Evolutionary conservation across 169 alveolate genomes (phyloP).

Genomic region (Eimeria falciformis): DNA sequence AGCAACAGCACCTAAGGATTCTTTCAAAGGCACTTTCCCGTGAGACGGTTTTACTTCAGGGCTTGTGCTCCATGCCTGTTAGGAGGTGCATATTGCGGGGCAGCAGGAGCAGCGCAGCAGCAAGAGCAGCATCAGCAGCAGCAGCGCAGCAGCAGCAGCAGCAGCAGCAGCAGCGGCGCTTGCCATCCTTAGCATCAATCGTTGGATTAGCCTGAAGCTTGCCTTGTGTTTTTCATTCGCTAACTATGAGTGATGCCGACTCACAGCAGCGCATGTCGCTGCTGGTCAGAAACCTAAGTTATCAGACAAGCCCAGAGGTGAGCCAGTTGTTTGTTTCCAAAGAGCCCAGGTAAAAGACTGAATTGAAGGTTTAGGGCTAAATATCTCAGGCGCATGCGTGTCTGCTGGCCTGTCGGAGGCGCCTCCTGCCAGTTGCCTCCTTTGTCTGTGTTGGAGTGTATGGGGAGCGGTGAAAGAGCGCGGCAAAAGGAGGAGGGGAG

Average conservation of each 20-base stretch:
- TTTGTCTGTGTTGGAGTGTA: too few relatives aligned
- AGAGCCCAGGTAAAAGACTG: too few relatives aligned
- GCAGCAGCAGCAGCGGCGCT: slow-evolving; percentile 2
- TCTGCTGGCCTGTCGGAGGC: too few relatives aligned
- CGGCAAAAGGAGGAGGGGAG: too few relatives aligned
- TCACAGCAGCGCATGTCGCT: slow-evolving; percentile 74
- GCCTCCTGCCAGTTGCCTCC: too few relatives aligned
- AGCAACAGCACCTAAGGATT: slow-evolving; percentile 47
- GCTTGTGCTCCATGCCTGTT: not conserved
- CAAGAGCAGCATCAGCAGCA: slow-evolving; percentile 15
- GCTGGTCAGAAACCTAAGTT: slow-evolving; percentile 75
- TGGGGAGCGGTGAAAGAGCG: too few relatives aligned
- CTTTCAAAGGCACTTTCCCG: not conserved
- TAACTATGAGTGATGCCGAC: slow-evolving; percentile 63
- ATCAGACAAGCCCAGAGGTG: slow-evolving; percentile 77
- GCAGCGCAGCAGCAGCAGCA: slow-evolving; percentile 61
- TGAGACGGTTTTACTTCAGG: not conserved
- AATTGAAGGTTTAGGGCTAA: too few relatives aligned
- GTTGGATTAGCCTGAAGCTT: not conserved
- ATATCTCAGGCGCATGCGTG: too few relatives aligned
- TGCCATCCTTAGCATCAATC: slow-evolving; percentile 7
- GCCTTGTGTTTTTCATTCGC: not conserved
- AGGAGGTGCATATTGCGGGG: not conserved
- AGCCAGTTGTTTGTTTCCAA: not conserved
- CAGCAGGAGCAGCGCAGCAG: not conserved